Base-by-base conservation (phyloP, 1,139 yeast genomes). In the Protomyces arabidopsidicola region DNA sequence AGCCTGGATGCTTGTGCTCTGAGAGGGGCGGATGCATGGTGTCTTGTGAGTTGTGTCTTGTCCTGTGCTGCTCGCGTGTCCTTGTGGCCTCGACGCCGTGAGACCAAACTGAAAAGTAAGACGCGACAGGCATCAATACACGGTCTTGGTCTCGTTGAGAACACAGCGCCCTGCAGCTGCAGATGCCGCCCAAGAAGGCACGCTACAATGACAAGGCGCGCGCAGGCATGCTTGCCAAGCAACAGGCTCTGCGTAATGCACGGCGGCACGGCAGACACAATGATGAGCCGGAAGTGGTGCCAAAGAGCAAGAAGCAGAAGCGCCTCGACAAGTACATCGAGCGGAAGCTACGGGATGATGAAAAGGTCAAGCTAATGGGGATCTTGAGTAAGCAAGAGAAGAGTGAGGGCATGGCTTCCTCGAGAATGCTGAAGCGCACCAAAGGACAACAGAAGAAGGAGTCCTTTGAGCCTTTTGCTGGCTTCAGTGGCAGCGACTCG, bases 311-410 rank as follows among this genome's bases (percentile, higher is more conserved):
- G 55, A 93, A 91, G 75, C 83, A 83, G 75, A 93, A 93, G 76
- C 72, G 82, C 16, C 69, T 78, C 36, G 81, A 79, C 57, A 78
- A 79, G 68, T 78, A 78, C 68, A 77, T 79, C 60, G 97, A 90
- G 67, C 95, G 88, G 75, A 98, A 93, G 74, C 75, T 93, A 68
- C 87, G 88, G 70, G 81, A 96, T 73, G 96, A 91, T 73, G 98
- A 93, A 75, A 89, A 88, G 75, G 88, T 87, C 70, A 82, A 82
- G 2, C 78, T 93, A 65, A 78, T 93, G 54, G 85, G 86, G 66
- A 91, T 90, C 72, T 79, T 93, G 55, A 85, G 95, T 1, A 84
- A 85, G 68, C 70, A 76, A 69, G 84, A 84, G 22, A 86, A 93
- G 50, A 82, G 95, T 45, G 89, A 88, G 73, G 80, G 82, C 1